Conservation (phyloP, 23 red algal genomes). For the Gracilariopsis chorda region DNA sequence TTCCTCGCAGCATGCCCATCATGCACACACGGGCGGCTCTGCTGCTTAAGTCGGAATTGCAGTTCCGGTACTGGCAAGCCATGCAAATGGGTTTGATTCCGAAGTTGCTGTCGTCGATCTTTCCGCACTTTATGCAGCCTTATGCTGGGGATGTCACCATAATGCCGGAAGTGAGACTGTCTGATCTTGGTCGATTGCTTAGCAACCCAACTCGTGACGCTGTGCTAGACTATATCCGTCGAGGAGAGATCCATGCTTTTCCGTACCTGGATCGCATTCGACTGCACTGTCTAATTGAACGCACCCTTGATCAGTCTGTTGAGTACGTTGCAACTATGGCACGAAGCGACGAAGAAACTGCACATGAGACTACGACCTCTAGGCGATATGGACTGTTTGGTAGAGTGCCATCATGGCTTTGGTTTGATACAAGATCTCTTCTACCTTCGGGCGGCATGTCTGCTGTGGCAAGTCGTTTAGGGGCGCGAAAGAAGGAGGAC, state of each 20-base stretch:
- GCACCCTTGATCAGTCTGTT: slow-evolving; percentile 80
- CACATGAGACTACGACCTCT: neutral
- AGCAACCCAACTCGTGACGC: slow-evolving; percentile 68
- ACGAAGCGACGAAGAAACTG: neutral
- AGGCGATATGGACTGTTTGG: slow-evolving; percentile 41
- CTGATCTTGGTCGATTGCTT: slow-evolving; percentile 63
- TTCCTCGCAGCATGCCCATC: slow-evolving; percentile 55
- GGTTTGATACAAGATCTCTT: slow-evolving; percentile 63
- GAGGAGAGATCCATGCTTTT: slow-evolving; percentile 73
- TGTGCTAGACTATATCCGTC: slow-evolving; percentile 31
- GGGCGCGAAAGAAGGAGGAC: neutral
- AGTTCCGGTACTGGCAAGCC: slow-evolving; percentile 94
- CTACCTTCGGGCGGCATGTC: neutral
- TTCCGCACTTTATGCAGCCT: slow-evolving; percentile 87
- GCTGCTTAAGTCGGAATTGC: slow-evolving; percentile 76
- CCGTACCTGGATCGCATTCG: slow-evolving; percentile 77
- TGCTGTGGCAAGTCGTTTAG: neutral
- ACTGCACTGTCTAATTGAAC: slow-evolving; percentile 88
- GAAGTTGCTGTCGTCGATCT: slow-evolving; percentile 50
- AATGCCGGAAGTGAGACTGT: slow-evolving; percentile 74
- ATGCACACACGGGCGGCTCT: slow-evolving; percentile 77
- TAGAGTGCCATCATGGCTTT: slow-evolving; percentile 73
- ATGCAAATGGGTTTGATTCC: slow-evolving; percentile 85
- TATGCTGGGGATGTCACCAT: slow-evolving; percentile 94
- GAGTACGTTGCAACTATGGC: slow-evolving; percentile 60